Evolutionary conservation across 108 stramenopile species (phyloP), one percentile per base, ranked within the genome.

Genomic region (Bacterosira constricta): DNA sequence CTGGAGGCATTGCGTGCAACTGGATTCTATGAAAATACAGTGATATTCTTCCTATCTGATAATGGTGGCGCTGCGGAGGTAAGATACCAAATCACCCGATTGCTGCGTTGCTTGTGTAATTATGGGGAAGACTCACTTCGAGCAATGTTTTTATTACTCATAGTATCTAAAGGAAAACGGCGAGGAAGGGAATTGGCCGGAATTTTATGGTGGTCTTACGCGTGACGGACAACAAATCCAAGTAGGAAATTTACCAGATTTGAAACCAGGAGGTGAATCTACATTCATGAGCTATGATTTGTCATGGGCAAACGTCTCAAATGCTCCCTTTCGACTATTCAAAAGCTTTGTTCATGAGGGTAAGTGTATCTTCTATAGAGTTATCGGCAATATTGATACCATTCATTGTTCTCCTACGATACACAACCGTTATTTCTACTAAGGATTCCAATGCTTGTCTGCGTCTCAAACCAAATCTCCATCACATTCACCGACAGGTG

Each of bases 231-330:
- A 34, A 35, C 31, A 17, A 37, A 81, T 77, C 29, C 35, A 46
- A 0, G 80, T 81, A 12, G 80, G 80, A 13, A 81, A 81, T 44
- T 32, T 47, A 21, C 39, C 21, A 45, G 42, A 57, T 5, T 27
- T 77, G 5, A 26, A 37, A 6, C 80, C 80, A 3, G 80, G 80
- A 13, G 70, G 17, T 7, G 75, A 73, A 46, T 59, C 63, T 0
- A 81, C 75, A 11, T 81, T 81, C 30, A 81, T 81, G 80, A 75
- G 73, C 36, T 81, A 81, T 30, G 80, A 71, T 46, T 44, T 81
- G 25, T 63, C 80, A 9, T 81, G 80, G 80, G 80, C 80, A 0
- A 81, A 81, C 42, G 80, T 76, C n/a, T 77, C 75, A 12, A 81
- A 81, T 36, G 34, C 80, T 36, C 80, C 80, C 1, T 81, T 81